These are phyloP conservation scores for Suillus americanus DNA, from an alignment of 768 basidiomycete genomes.

Conservation along the genomic window DNA sequence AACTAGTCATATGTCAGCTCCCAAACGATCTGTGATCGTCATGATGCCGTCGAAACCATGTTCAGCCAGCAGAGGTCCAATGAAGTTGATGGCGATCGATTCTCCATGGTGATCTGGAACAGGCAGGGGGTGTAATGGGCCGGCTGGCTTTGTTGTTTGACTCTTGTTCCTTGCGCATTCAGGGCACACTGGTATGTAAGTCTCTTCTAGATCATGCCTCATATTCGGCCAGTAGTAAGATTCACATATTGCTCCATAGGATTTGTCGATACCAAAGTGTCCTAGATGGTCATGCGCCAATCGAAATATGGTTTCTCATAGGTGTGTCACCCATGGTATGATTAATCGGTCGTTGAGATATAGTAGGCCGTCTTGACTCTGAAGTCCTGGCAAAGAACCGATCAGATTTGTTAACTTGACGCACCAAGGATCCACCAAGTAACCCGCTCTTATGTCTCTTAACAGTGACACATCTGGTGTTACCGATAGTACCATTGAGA, in stretches of 20 bases:
- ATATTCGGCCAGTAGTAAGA: background rate
- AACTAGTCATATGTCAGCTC: conserved; percentile 12
- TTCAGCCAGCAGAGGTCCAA: conserved; percentile 34
- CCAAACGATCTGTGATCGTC: conserved; percentile 12
- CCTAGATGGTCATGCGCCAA: conserved; percentile 7
- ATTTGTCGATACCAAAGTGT: background rate
- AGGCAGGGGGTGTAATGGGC: conserved; percentile 19
- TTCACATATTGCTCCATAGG: background rate
- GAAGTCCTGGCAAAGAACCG: conserved; percentile 16
- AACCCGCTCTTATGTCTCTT: conserved; percentile 3
- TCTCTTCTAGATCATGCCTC: background rate
- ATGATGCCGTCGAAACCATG: conserved; percentile 26
- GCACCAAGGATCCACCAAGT: conserved; percentile 11
- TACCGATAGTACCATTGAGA: background rate
- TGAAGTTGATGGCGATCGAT: conserved; percentile 26
- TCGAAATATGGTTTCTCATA: conserved; percentile 13
- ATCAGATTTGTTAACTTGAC: background rate
- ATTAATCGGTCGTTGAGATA: conserved; percentile 28
- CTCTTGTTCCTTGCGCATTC: conserved; percentile 29
- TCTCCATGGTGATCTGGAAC: conserved; percentile 15
- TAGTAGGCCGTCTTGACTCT: conserved; percentile 15
- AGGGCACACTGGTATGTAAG: conserved; percentile 24
- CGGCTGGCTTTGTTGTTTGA: conserved; percentile 10
- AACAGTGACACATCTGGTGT: background rate
- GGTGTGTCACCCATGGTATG: conserved; percentile 10